Base-by-base conservation (phyloP, 2,329 filamentous ascomycete genomes). In the Pezicula carpinea region DNA sequence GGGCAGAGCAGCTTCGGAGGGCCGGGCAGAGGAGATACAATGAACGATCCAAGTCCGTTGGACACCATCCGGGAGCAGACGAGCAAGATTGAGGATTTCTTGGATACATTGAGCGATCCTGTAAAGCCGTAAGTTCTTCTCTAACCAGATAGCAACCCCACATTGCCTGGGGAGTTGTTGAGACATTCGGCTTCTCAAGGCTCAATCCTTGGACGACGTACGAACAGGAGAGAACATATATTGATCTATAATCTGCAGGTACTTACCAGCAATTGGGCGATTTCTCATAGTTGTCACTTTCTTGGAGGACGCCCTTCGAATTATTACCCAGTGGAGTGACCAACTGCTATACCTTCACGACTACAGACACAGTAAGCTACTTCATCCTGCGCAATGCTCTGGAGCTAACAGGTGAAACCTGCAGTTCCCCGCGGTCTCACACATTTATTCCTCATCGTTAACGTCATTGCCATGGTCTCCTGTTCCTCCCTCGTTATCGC, bases 211-310 rank as follows among this genome's bases (percentile, higher is more conserved):
- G 23, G 32, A 38, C n/a, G n/a, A n/a, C n/a, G n/a, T n/a, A n/a
- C n/a, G n/a, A n/a, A n/a, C n/a, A n/a, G n/a, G n/a, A 6, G 26
- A 29, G 26, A 29, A 4, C 26, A 8, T 8, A 29, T 13, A 11
- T 29, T 29, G 26, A 29, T 29, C 10, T n/a, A 29, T 39, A 5
- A 41, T 53, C 45, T 50, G 35, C 65, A 96, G 91, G 54, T 95
- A 95, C 66, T 79, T 99, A 38, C 93, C 93, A 49, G 89, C 89
- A 56, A 92, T 99, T 73, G 93, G 93, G 57, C 89, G 93, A 58
- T 97, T 97, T 70, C 72, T 99, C 58, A 99, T 99, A 60, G 93
- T 99, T 47, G 93, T 97, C 45, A 99, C 93, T 53, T 99, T 99
- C 73, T 77, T 99, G 59, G 93, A 99, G 71, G 93, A 99, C 74